Evolutionary conservation across 441 rosid species (phyloP), one percentile per base, ranked within the genome.

Genomic region (Corymbia calophylla): DNA sequence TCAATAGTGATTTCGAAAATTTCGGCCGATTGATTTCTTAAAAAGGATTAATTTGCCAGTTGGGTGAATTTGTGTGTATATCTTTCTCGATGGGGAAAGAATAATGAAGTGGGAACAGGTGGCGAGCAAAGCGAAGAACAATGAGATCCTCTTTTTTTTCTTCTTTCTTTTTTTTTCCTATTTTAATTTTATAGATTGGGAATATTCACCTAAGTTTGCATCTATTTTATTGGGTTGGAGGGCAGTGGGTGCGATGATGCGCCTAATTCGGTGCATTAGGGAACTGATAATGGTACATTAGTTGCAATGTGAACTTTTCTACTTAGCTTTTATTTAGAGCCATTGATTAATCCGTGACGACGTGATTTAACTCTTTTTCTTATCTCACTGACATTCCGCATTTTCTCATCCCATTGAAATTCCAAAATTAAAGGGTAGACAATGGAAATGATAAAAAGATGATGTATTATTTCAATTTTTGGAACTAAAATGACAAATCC

Each of bases 51-150:
- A 27, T 14, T 49, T 10, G 7, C 62, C 1, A 7, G 81, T 70
- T 70, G 6, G 49, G 81, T 53, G 87, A n/a, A 53, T 29, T 13
- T 31, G 56, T 86, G 60, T 1, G 49, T 12, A 73, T 23, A 11
- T 21, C 84, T 23, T 21, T 21, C 84, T 39, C 51, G 8, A 39
- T 77, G 51, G 5, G 84, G 51, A 77, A 77, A 77, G 84, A 23
- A 13, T 27, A 11, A 70, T 18, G 29, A 51, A 27, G 25, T 88
- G 90, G 87, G 48, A 88, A 88, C 58, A 53, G 87, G 47, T 58
- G 90, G 90, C 81, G 84, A 88, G 90, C 87, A 88, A 88, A 88
- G 90, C 87, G 82, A 88, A 51, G 90, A 58, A 48, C 49, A 15
- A 23, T 44, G 25, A 39, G 18, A 23, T 77, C 23, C 32, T n/a